These are phyloP conservation scores for Gossypium davidsonii DNA, from an alignment of 441 rosid species.

Conservation along the genomic window DNA sequence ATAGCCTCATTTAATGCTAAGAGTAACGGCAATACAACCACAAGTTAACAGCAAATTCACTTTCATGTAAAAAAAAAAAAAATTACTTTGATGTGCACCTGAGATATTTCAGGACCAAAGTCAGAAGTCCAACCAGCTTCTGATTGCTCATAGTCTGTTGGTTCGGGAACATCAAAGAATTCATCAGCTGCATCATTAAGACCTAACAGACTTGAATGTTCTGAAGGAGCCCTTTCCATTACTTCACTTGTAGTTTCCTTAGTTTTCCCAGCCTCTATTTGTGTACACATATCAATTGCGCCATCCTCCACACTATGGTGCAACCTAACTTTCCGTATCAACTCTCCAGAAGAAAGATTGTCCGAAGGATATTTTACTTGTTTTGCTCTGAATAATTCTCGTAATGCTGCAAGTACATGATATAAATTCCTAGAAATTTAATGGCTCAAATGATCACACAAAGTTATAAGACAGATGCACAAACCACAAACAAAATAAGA, in stretches of 20 bases:
- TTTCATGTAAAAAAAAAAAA: constrained; percentile 4
- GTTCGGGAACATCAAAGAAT: constrained; percentile 88
- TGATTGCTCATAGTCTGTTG: constrained; percentile 53
- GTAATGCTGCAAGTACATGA: constrained; percentile 51
- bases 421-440: constrained; percentile 1
- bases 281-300: constrained; percentile 27
- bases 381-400: constrained; percentile 75
- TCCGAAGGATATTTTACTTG: constrained; percentile 48
- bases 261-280: constrained; percentile 30
- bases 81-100: constrained; percentile 39
- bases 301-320: constrained; percentile 35
- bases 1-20: constrained; percentile 2
- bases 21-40: not conserved
- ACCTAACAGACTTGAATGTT: constrained; percentile 74
- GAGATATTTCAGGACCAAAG: constrained; percentile 54
- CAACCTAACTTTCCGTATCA: constrained; percentile 39
- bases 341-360: constrained; percentile 68
- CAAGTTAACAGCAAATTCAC: constrained; percentile 7
- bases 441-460: not conserved
- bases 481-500: not conserved
- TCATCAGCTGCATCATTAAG: constrained; percentile 81
- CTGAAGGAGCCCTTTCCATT: constrained; percentile 58
- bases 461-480: constrained; percentile 3
- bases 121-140: constrained; percentile 71
- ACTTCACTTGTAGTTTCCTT: constrained; percentile 47